phyloP scores from a whole-genome alignment of 169 alveolate species.

The Plasmodium relictum region DNA sequence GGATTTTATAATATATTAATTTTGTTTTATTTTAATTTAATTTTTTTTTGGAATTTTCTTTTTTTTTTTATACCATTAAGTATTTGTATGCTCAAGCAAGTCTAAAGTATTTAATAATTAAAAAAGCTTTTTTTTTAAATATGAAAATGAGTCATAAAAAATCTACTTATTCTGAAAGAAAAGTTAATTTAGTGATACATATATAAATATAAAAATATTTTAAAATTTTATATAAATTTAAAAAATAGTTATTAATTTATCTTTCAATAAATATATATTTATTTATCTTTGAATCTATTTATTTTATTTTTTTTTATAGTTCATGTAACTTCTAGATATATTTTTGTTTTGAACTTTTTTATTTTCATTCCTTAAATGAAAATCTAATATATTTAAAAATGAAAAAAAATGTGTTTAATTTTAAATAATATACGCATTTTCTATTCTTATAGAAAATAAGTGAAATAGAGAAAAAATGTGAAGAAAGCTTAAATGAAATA shows the following conservation, averaged over 20 bases:
- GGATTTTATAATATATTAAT: too few relatives aligned
- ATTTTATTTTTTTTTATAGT: neutral
- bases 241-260: neutral
- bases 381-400: neutral
- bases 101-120: too few relatives aligned
- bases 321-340: neutral
- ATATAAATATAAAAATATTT: neutral
- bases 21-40: too few relatives aligned
- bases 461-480: constrained; percentile 75
- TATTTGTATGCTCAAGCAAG: too few relatives aligned
- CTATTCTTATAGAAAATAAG: constrained; percentile 54
- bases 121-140: too few relatives aligned
- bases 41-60: too few relatives aligned
- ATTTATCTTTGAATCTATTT: too few relatives aligned
- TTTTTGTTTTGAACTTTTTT: too few relatives aligned
- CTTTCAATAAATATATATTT: too few relatives aligned
- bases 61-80: too few relatives aligned
- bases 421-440: neutral
- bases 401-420: too few relatives aligned
- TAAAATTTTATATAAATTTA: neutral
- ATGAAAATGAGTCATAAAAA: constrained; percentile 1
- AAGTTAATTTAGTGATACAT: constrained; percentile 40
- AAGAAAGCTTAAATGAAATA: constrained; percentile 77
- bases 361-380: too few relatives aligned
- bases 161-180: constrained; percentile 60